These are phyloP conservation scores for Raddia distichophylla DNA, from an alignment of 176 grass and related monocot species.

Conservation along the genomic window DNA sequence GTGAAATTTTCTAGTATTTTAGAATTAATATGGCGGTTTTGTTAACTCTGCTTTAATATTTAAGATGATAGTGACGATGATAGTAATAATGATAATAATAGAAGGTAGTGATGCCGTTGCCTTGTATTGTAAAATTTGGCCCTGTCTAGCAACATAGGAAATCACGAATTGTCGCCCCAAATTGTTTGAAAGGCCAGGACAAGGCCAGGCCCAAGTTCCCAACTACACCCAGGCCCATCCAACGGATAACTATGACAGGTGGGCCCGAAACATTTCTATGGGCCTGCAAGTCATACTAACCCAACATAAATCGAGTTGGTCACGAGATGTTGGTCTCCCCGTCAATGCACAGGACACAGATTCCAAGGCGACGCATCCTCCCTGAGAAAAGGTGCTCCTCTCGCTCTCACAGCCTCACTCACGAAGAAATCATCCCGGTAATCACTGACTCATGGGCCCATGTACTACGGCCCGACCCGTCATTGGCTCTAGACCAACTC, in stretches of 20 bases:
- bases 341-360: conserved; percentile 21
- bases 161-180: no score
- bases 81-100: no score
- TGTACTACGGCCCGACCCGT: fast-evolving
- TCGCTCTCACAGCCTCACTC: neutral
- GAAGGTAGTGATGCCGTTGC: no score
- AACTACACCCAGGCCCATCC: neutral
- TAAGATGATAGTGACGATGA: no score
- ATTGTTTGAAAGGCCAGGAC: no score
- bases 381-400: neutral
- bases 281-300: neutral
- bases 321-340: conserved; percentile 38
- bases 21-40: no score
- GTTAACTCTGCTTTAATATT: no score
- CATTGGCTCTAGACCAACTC: neutral
- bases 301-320: neutral
- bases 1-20: no score
- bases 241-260: neutral
- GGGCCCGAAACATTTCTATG: neutral
- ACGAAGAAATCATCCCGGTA: neutral
- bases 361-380: conserved; percentile 24
- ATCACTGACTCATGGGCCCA: neutral
- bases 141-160: no score
- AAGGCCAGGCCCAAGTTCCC: neutral
- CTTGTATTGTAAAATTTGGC: no score